Evolutionary conservation across 345 rosid species (phyloP).

Genomic region (rapeseed (Brassica napus)): Da-Ae NC_063452.1:63643501-63644000

Average conservation of each 20-base stretch:
- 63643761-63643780: not conserved
- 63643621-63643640: not conserved
- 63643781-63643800: not conserved
- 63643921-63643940: not conserved
- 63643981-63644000: slow-evolving; percentile 14
- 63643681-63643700: slow-evolving; percentile 4
- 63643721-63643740: not conserved
- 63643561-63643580: not conserved
- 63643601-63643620: not conserved
- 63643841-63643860: too few species aligned
- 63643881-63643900: too few species aligned
- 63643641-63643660: not conserved
- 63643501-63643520: not conserved
- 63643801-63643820: not conserved
- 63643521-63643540: not conserved
- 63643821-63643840: slow-evolving; percentile 1
- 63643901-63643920: too few species aligned
- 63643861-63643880: too few species aligned
- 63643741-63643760: not conserved
- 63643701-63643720: not conserved
- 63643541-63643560: not conserved
- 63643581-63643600: not conserved
- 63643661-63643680: not conserved
- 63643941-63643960: slow-evolving; percentile 7
- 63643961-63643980: slow-evolving; percentile 2